Percentiles rank a stretch among this genome's conserved stretches.
Conservation (phyloP, 352 stramenopile genomes). For the Pythium coloratum region DNA sequence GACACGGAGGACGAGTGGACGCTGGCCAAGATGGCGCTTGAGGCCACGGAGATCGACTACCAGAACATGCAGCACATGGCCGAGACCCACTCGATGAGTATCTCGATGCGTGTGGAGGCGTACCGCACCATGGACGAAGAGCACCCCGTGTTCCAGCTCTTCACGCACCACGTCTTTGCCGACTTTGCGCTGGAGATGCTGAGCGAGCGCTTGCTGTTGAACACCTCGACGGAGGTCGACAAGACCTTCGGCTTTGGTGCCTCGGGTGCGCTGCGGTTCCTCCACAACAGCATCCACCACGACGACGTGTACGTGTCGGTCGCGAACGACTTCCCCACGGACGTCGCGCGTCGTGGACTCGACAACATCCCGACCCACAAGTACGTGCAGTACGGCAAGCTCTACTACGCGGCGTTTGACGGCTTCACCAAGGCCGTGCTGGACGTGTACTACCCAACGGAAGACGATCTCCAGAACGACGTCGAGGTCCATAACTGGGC, state of each 20-base stretch:
- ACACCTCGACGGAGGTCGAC: constrained; percentile 40
- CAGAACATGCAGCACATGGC: constrained; percentile 18
- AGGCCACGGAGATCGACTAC: background rate
- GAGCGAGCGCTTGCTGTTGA: constrained; percentile 39
- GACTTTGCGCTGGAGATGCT: constrained; percentile 46
- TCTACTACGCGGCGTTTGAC: constrained; percentile 33
- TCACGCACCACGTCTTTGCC: constrained; percentile 40
- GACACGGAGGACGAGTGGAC: constrained; percentile 21
- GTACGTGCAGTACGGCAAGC: constrained; percentile 37
- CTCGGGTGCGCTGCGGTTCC: constrained; percentile 30
- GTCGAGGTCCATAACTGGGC: constrained; percentile 33
- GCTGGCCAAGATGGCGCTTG: constrained; percentile 24
- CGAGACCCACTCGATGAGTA: constrained; percentile 24
- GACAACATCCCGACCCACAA: constrained; percentile 34
- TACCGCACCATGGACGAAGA: constrained; percentile 30
- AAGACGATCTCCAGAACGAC: constrained; percentile 32
- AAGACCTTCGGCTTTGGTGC: constrained; percentile 48
- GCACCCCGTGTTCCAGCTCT: constrained; percentile 39
- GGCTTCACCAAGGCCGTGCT: constrained; percentile 30
- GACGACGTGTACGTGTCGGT: constrained; percentile 21
- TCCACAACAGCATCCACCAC: constrained; percentile 24
- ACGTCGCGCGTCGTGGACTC: constrained; percentile 23
- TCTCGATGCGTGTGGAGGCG: constrained; percentile 43
- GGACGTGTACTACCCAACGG: constrained; percentile 33
- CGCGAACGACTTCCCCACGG: constrained; percentile 20